These are phyloP conservation scores for Microbotryum scabiosae DNA, from an alignment of 1,284 basidiomycete genomes.

Conservation along the genomic window DNA sequence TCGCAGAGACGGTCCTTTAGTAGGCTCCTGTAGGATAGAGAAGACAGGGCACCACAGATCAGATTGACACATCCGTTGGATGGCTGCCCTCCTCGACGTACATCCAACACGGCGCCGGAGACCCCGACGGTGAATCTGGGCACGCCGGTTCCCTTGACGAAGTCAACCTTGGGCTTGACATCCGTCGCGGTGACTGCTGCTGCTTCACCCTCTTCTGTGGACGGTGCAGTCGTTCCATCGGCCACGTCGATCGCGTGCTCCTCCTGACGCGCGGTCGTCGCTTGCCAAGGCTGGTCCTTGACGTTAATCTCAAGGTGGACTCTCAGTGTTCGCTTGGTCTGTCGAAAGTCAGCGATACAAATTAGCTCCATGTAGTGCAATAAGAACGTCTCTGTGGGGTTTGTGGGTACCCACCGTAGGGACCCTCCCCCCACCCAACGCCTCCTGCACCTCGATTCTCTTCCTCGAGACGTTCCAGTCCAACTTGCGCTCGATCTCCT, in stretches of 20 bases:
- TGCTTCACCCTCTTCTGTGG: too few species aligned
- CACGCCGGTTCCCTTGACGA: conserved; percentile 10
- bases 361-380: not conserved
- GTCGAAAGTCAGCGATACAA: conserved; percentile 7
- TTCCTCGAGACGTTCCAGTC: conserved; percentile 94
- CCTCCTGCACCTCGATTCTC: conserved; percentile 59
- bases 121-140: conserved; percentile 23
- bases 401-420: not conserved
- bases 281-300: conserved; percentile 55
- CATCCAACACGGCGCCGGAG: conserved; percentile 29
- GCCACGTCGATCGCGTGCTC: not conserved
- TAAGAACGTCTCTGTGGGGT: not conserved
- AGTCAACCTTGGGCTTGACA: conserved; percentile 8
- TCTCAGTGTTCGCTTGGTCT: conserved; percentile 77
- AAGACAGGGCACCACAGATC: too few species aligned
- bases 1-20: conserved; percentile 42
- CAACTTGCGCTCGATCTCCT: conserved; percentile 80
- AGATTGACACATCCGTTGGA: too few species aligned
- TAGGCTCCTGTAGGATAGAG: not conserved
- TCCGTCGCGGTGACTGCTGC: not conserved
- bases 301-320: conserved; percentile 84
- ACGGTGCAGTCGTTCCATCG: too few species aligned
- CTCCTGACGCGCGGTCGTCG: conserved; percentile 11
- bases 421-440: not conserved
- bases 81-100: not conserved